Evolutionary conservation across 2,329 filamentous ascomycete genomes (phyloP).

Genomic region (Daldinia sp.): DNA sequence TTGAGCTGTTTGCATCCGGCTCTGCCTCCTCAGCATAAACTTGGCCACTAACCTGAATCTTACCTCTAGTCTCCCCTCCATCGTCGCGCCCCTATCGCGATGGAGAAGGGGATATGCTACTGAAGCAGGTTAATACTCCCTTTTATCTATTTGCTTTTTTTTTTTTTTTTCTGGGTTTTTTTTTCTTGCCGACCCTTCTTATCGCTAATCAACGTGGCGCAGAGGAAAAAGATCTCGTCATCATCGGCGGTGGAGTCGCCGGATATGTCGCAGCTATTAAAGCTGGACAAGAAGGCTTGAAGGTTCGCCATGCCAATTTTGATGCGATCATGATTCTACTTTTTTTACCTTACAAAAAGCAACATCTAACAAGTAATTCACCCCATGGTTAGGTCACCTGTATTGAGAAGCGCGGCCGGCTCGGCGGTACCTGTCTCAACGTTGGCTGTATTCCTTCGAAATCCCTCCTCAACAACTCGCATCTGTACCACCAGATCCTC

Average conservation of each 20-base stretch:
- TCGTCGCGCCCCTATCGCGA: constrained; percentile 59
- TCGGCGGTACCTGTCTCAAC: constrained; percentile 97
- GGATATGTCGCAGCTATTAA: constrained; percentile 99
- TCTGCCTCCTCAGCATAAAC: constrained; percentile 32
- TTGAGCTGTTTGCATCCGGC: constrained; percentile 32
- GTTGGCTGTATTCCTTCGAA: constrained; percentile 99
- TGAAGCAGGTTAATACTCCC: constrained; percentile 58
- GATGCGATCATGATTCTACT: background rate
- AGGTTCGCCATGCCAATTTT: constrained; percentile 64
- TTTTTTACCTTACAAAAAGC: background rate
- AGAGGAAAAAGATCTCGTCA: constrained; percentile 96
- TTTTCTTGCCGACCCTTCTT: constrained; percentile 54
- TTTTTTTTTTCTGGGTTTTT: no score
- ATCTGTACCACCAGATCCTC: constrained; percentile 95
- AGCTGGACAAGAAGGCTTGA: constrained; percentile 95
- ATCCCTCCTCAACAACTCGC: constrained; percentile 99
- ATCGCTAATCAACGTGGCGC: constrained; percentile 49
- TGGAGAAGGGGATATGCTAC: constrained; percentile 68
- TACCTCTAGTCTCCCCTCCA: constrained; percentile 57
- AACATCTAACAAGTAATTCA: constrained; percentile 11
- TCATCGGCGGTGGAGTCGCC: constrained; percentile 97
- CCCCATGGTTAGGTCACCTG: constrained; percentile 77
- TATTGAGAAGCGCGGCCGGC: constrained; percentile 95
- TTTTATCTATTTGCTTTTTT: no score
- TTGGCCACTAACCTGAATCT: constrained; percentile 37